A percentile compares a stretch with the other conserved stretches of the same genome.
Evolutionary conservation across 768 basidiomycete species (phyloP).

Genomic region (Baorangia bicolor): DNA sequence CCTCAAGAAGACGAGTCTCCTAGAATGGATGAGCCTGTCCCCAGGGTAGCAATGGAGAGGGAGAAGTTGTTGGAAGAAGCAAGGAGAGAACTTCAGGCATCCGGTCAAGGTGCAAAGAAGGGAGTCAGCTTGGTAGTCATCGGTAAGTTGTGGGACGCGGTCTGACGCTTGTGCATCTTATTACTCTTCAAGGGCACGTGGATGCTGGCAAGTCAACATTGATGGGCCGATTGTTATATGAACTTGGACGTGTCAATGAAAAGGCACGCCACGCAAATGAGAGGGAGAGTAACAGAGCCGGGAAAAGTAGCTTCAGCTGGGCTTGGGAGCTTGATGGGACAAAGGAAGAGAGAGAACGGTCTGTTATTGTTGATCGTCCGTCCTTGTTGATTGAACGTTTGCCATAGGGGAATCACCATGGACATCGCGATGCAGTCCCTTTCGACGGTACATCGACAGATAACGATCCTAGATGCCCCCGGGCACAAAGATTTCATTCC

Average conservation of each 20-base stretch:
- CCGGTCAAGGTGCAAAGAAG: conserved; percentile 56
- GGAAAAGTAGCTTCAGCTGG: conserved; percentile 96
- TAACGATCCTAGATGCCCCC: conserved; percentile 96
- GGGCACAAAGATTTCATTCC: conserved; percentile 98
- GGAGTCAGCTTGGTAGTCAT: conserved; percentile 88
- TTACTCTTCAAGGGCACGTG: conserved; percentile 73
- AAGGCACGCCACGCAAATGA: conserved; percentile 83
- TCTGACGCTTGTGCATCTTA: conserved; percentile 8
- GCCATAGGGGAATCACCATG: conserved; percentile 90
- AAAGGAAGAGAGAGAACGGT: conserved; percentile 92
- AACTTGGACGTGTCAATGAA: conserved; percentile 85
- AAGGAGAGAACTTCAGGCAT: conserved; percentile 45
- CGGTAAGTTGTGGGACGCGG: conserved; percentile 47
- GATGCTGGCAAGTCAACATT: conserved; percentile 98
- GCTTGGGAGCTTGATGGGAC: conserved; percentile 97
- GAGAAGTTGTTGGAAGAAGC: conserved; percentile 88
- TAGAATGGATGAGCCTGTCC: conserved; percentile 47
- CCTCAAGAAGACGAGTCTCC: conserved; percentile 41
- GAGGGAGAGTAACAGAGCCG: conserved; percentile 82
- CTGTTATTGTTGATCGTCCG: conserved; percentile 13
- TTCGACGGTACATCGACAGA: conserved; percentile 67
- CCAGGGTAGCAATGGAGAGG: conserved; percentile 64
- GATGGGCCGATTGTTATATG: conserved; percentile 93
- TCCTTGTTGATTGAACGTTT: conserved; percentile 6
- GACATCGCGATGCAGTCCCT: conserved; percentile 88